These are phyloP conservation scores for Letharia columbiana DNA, from an alignment of 495 filamentous ascomycete species.

Conservation along the genomic window DNA sequence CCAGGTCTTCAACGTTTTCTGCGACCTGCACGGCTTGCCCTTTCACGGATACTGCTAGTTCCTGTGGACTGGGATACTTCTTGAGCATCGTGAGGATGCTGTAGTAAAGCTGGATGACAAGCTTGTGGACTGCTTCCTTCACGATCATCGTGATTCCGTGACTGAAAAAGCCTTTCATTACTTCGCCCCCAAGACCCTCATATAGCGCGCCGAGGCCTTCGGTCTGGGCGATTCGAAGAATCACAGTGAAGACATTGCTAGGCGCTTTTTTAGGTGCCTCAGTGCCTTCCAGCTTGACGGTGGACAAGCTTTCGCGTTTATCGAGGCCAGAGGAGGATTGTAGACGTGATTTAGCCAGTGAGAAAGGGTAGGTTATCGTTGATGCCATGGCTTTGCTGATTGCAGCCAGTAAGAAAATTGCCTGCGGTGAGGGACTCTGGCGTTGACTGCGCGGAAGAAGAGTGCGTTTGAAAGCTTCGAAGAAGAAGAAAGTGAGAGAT, in stretches of 20 bases:
- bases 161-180: slow-evolving; percentile 76
- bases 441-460: slow-evolving; percentile 45
- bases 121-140: slow-evolving; percentile 71
- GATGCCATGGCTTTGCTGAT: slow-evolving; percentile 73
- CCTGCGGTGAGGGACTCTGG: slow-evolving; percentile 42
- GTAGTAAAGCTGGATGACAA: slow-evolving; percentile 63
- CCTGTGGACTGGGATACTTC: slow-evolving; percentile 39
- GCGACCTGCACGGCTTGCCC: slow-evolving; percentile 28
- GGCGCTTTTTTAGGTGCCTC: slow-evolving; percentile 11
- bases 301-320: slow-evolving; percentile 11
- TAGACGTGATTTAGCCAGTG: slow-evolving; percentile 68
- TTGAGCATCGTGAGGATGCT: slow-evolving; percentile 28
- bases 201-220: slow-evolving; percentile 70
- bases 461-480: slow-evolving; percentile 56
- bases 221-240: slow-evolving; percentile 51
- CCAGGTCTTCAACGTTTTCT: slow-evolving; percentile 5
- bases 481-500: slow-evolving; percentile 75
- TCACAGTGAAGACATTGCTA: slow-evolving; percentile 53
- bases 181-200: slow-evolving; percentile 64
- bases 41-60: slow-evolving; percentile 32
- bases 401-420: slow-evolving; percentile 70
- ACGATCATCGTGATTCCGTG: slow-evolving; percentile 87
- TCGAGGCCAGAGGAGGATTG: slow-evolving; percentile 40
- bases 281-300: slow-evolving; percentile 18
- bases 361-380: slow-evolving; percentile 76